These are phyloP conservation scores for Lentinula lateritia DNA, from an alignment of 768 basidiomycete species.

Conservation along the genomic window DNA sequence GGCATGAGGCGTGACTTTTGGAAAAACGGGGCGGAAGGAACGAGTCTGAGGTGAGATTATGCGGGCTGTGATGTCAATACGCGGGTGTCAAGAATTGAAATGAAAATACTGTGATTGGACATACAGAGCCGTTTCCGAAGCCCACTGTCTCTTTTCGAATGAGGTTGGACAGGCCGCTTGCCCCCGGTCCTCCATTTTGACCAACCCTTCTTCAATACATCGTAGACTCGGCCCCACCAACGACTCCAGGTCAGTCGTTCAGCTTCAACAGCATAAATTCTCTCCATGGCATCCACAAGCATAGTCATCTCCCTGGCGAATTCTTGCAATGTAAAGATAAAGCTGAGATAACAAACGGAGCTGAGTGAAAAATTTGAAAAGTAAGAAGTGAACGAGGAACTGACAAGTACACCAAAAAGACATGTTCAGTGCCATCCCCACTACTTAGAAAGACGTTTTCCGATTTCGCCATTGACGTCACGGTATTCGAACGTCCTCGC, in stretches of 20 bases:
- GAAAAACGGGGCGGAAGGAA: slow-evolving; percentile 62
- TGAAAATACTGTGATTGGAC: neutral
- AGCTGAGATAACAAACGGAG: slow-evolving; percentile 40
- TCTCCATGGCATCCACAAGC: slow-evolving; percentile 78
- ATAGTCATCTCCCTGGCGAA: slow-evolving; percentile 80
- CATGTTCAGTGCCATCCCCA: slow-evolving; percentile 62
- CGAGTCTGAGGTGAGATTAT: slow-evolving; percentile 22
- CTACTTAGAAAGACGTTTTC: slow-evolving; percentile 35
- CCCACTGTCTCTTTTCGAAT: slow-evolving; percentile 1
- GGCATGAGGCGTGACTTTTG: slow-evolving; percentile 76
- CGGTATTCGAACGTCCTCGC: slow-evolving; percentile 7
- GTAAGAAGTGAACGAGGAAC: slow-evolving; percentile 22
- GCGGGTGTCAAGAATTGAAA: neutral
- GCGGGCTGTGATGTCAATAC: neutral
- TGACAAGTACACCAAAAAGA: slow-evolving; percentile 92
- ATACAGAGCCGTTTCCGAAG: slow-evolving; percentile 8
- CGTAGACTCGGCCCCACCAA: slow-evolving; percentile 36
- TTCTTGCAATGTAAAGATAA: slow-evolving; percentile 95
- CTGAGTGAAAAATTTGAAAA: neutral
- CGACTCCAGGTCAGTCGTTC: slow-evolving; percentile 27
- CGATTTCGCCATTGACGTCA: slow-evolving; percentile 17
- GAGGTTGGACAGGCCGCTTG: neutral
- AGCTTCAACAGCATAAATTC: slow-evolving; percentile 68
- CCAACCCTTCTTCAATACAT: neutral
- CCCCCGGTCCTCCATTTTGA: neutral